These are phyloP conservation scores for Xylaria longipes DNA, from an alignment of 495 filamentous ascomycete genomes.

Conservation along the genomic window DNA sequence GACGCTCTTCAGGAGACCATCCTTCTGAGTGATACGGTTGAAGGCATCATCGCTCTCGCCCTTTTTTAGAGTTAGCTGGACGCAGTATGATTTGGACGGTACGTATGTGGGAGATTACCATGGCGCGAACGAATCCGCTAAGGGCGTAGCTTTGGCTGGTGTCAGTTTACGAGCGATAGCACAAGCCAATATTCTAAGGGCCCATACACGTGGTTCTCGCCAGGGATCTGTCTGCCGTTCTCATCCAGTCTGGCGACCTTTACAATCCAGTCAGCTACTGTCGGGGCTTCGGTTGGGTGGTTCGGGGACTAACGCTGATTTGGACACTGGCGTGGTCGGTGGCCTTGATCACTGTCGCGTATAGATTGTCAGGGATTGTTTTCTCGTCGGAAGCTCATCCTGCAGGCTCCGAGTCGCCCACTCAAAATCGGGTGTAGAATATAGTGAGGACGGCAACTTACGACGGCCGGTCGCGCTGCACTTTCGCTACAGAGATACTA, in stretches of 20 bases:
- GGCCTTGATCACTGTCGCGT: conserved; percentile 85
- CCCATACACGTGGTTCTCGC: conserved; percentile 90
- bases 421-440: neutral
- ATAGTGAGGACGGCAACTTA: conserved; percentile 13
- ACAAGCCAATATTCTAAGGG: neutral
- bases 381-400: neutral
- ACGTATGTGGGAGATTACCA: conserved; percentile 54
- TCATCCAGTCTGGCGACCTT: conserved; percentile 73
- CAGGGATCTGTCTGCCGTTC: conserved; percentile 89
- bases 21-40: conserved; percentile 93
- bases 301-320: conserved; percentile 52
- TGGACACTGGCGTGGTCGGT: conserved; percentile 96
- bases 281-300: conserved; percentile 57
- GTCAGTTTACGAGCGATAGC: conserved; percentile 5
- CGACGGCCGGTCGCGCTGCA: conserved; percentile 87
- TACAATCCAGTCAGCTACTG: conserved; percentile 10
- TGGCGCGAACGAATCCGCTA: conserved; percentile 95
- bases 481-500: conserved; percentile 72
- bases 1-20: conserved; percentile 95
- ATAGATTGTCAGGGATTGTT: neutral
- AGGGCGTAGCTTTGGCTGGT: conserved; percentile 61
- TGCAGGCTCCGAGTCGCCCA: neutral
- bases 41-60: conserved; percentile 94
- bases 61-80: neutral
- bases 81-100: neutral